These are phyloP conservation scores for Arthrobotrys sinensis DNA, from an alignment of 2,329 filamentous ascomycete genomes.

Conservation along the genomic window DNA sequence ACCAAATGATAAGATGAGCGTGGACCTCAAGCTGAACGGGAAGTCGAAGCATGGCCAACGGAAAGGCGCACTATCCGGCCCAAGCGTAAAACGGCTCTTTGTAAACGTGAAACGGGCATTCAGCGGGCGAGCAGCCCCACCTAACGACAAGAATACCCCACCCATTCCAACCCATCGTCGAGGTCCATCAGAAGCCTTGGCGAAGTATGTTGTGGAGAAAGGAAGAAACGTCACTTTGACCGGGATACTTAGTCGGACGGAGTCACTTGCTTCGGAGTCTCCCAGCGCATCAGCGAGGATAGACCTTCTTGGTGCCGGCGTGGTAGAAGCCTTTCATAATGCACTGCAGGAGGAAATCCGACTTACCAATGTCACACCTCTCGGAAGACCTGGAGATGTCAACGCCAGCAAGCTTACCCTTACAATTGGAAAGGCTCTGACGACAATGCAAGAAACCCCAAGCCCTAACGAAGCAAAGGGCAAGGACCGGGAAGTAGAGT, in stretches of 20 bases:
- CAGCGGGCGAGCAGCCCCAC: constrained; percentile 61
- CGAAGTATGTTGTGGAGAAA: constrained; percentile 57
- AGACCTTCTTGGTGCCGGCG: constrained; percentile 84
- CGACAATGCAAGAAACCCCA: constrained; percentile 59
- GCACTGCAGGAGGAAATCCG: constrained; percentile 77
- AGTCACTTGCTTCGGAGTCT: constrained; percentile 66
- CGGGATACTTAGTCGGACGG: constrained; percentile 69
- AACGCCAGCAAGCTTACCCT: constrained; percentile 57
- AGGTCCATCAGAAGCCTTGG: constrained; percentile 55
- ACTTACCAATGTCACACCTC: constrained; percentile 28
- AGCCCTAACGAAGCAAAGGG: constrained; percentile 41
- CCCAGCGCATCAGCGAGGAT: constrained; percentile 76
- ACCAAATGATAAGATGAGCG: constrained; percentile 73
- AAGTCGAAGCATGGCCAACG: constrained; percentile 62
- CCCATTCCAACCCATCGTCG: constrained; percentile 45
- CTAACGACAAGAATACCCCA: constrained; percentile 45
- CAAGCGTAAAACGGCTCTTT: constrained; percentile 87
- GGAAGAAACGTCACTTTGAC: constrained; percentile 68
- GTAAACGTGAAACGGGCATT: constrained; percentile 77
- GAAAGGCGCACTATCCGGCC: constrained; percentile 76
- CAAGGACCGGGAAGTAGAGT: constrained; percentile 34
- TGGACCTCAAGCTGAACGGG: constrained; percentile 69
- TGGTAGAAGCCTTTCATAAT: constrained; percentile 83
- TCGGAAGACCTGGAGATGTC: constrained; percentile 41
- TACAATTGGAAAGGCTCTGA: constrained; percentile 60